Conservation (phyloP, 2,329 filamentous ascomycete species). For the Botrytis galanthina region DNA sequence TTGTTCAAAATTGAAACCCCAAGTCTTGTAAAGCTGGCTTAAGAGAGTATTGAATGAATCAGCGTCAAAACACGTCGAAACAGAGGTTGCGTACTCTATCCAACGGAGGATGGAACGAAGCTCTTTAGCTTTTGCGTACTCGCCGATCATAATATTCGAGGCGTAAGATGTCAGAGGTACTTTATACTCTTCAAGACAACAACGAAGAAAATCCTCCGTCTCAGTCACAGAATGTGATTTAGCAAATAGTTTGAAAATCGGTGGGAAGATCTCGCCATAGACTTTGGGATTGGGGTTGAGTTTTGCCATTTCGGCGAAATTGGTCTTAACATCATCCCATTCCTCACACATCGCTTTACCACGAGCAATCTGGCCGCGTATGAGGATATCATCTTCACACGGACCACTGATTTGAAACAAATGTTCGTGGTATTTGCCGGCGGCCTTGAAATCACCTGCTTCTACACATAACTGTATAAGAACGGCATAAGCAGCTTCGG, state of each 20-base stretch:
- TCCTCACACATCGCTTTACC: constrained; percentile 35
- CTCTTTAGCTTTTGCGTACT: constrained; percentile 34
- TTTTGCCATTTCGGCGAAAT: constrained; percentile 32
- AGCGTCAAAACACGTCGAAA: constrained; percentile 26
- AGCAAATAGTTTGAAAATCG: constrained; percentile 35
- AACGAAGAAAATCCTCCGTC: constrained; percentile 34
- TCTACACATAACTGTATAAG: constrained; percentile 39
- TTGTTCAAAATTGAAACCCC: constrained; percentile 32
- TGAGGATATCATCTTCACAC: constrained; percentile 26
- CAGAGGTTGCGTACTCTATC: constrained; percentile 32
- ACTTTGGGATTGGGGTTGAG: constrained; percentile 21
- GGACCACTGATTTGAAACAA: constrained; percentile 20
- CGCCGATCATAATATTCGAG: constrained; percentile 33
- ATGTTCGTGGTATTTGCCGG: constrained; percentile 29
- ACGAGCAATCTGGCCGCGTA: constrained; percentile 37
- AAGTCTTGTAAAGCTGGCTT: constrained; percentile 29
- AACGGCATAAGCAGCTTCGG: constrained; percentile 32
- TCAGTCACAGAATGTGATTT: constrained; percentile 33
- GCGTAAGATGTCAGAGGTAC: constrained; percentile 29
- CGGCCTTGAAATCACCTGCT: constrained; percentile 30
- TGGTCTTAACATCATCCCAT: constrained; percentile 34
- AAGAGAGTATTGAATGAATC: constrained; percentile 36
- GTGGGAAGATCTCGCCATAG: constrained; percentile 31
- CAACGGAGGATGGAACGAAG: constrained; percentile 34
- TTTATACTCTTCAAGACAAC: constrained; percentile 27